These are phyloP conservation scores for Hyaloperonospora brassicae DNA, from an alignment of 352 stramenopile species.

Conservation along the genomic window DNA sequence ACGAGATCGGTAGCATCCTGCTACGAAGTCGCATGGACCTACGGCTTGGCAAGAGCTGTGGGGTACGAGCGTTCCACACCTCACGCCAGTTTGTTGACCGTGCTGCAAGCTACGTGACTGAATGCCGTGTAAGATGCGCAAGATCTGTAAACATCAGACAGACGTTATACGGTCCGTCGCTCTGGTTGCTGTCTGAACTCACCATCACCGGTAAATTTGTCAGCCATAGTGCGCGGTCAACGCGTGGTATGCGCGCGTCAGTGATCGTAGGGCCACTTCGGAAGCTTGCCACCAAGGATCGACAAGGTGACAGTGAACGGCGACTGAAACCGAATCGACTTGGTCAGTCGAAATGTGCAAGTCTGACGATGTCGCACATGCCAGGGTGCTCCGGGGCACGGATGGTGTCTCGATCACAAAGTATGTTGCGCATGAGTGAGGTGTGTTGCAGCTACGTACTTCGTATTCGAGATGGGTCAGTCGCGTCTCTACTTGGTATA, in stretches of 20 bases:
- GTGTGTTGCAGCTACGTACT: slow-evolving; percentile 72
- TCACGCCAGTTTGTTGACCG: slow-evolving; percentile 46
- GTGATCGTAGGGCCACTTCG: slow-evolving; percentile 93
- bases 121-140: slow-evolving; percentile 85
- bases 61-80: too few species aligned
- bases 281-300: slow-evolving; percentile 98
- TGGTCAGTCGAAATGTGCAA: slow-evolving; percentile 98
- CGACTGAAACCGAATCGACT: slow-evolving; percentile 86
- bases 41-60: too few species aligned
- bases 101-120: slow-evolving; percentile 92
- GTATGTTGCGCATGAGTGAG: too few species aligned
- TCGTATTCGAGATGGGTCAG: slow-evolving; percentile 87
- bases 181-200: slow-evolving; percentile 95
- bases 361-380: slow-evolving; percentile 89
- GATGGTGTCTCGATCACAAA: too few species aligned
- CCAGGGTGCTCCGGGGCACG: too few species aligned
- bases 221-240: slow-evolving; percentile 50
- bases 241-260: slow-evolving; percentile 11
- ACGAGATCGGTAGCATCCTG: too few species aligned
- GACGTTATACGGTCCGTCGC: slow-evolving; percentile 97
- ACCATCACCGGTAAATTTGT: slow-evolving; percentile 84
- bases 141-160: slow-evolving; percentile 92
- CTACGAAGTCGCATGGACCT: too few species aligned
- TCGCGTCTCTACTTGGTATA: slow-evolving; percentile 93
- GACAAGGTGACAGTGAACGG: slow-evolving; percentile 98